Conservation (phyloP, 306 rosid genomes). For the Macrotyloma uniflorum region DNA sequence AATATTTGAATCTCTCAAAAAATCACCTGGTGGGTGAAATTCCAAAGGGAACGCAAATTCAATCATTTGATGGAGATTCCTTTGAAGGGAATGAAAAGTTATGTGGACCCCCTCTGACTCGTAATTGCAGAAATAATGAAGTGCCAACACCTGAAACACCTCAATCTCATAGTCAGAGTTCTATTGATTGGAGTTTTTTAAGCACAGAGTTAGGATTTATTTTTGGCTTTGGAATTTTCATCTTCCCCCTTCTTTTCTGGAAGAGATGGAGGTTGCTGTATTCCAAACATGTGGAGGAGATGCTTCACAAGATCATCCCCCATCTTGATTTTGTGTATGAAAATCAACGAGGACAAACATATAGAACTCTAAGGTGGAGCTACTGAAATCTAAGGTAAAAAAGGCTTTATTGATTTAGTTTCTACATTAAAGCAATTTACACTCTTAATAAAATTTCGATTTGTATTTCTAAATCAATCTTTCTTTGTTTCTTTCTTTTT, state of each 20-base stretch:
- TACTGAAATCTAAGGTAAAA: not conserved
- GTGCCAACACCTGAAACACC: not conserved
- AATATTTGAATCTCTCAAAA: constrained; percentile 35
- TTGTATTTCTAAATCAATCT: not conserved
- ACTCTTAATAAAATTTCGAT: not conserved
- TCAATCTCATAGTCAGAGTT: not conserved
- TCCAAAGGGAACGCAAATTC: not conserved
- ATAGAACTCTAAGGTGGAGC: not conserved
- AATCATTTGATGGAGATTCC: not conserved
- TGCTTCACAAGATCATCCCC: not conserved
- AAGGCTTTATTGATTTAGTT: not conserved
- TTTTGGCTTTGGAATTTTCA: constrained; percentile 11
- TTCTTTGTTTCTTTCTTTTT: not conserved
- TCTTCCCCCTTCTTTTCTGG: not conserved
- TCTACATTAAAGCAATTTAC: not conserved
- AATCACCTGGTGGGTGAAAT: constrained; percentile 36
- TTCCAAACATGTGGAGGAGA: constrained; percentile 4
- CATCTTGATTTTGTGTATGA: not conserved
- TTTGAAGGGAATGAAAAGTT: constrained; percentile 3
- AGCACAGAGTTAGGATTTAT: constrained; percentile 26
- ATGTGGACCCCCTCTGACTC: constrained; percentile 41
- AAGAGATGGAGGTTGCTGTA: constrained; percentile 16
- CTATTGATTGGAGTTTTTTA: constrained; percentile 35
- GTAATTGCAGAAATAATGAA: not conserved
- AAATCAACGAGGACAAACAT: not conserved